Percentiles rank a stretch among this genome's conserved stretches.
Evolutionary conservation across 2,329 filamentous ascomycete species (phyloP).

Genomic region (Cadophora luteo-olivacea): DNA sequence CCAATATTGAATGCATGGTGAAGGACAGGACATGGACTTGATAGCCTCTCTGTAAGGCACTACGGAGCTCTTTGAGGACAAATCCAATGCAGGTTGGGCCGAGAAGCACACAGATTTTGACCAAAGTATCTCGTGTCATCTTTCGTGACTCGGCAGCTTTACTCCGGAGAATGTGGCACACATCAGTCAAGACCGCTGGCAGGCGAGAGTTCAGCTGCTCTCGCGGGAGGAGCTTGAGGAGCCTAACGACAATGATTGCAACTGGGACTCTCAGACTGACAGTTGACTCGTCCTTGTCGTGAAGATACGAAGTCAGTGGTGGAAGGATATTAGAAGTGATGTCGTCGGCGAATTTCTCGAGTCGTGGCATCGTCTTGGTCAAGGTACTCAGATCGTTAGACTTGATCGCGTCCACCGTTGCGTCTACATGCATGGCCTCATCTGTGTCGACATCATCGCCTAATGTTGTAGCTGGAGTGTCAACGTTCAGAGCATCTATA

Average conservation of each 20-base stretch:
- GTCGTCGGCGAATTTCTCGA: conserved; percentile 73
- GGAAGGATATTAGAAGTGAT: conserved; percentile 79
- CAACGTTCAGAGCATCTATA: conserved; percentile 74
- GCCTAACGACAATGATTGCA: conserved; percentile 85
- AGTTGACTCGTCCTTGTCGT: conserved; percentile 92
- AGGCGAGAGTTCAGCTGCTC: conserved; percentile 76
- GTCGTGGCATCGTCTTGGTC: conserved; percentile 68
- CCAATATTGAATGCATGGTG: conserved; percentile 89
- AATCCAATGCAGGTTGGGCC: conserved; percentile 88
- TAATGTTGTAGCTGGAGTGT: conserved; percentile 39
- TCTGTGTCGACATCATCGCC: background rate
- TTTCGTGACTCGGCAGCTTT: conserved; percentile 89
- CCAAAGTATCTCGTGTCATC: conserved; percentile 85
- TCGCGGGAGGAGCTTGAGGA: conserved; percentile 80
- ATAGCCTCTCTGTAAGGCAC: conserved; percentile 83
- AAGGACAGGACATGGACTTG: conserved; percentile 95
- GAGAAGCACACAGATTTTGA: conserved; percentile 81
- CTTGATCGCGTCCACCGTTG: conserved; percentile 26
- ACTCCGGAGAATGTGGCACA: conserved; percentile 91
- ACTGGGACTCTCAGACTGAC: conserved; percentile 93
- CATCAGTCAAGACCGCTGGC: conserved; percentile 85
- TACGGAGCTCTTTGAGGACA: conserved; percentile 87
- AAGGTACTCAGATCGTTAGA: conserved; percentile 54
- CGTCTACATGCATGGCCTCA: conserved; percentile 31
- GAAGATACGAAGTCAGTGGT: conserved; percentile 81